Base-by-base conservation (phyloP, 805 yeast species). In the Komagataella pastoris region DNA sequence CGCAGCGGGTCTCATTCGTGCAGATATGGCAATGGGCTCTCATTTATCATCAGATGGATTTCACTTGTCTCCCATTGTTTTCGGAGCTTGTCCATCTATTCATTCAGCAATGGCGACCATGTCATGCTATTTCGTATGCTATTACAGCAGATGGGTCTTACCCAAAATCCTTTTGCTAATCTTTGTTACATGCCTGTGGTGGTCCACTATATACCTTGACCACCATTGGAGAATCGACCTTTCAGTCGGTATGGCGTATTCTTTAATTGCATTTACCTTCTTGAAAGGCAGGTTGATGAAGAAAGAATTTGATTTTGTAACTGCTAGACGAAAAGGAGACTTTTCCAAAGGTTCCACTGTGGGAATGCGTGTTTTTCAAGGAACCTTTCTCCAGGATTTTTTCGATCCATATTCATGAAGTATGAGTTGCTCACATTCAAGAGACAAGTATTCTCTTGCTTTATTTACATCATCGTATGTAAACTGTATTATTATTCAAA, bases 81-180 rank as follows among this genome's bases (percentile, higher is more conserved):
- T 83, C 68, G 88, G 85, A 24, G 97, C 97, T 1, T 71, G 77
- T 58, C 83, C 93, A 7, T 83, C 85, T 1, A 61, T 81, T 48
- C 88, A 82, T 60, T 73, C 81, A 3, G 83, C 87, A 19, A 80
- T 80, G 78, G 85, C 86, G 0, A 73, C 78, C 36, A 59, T 74
- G 48, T 71, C 71, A 53, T 74, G 76, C 54, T 66, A 74, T 52
- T 74, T 70, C 53, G 61, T 73, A n/a, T 57, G 67, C 24, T 67
- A 68, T 59, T 70, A 73, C 58, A 57, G 74, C 3, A 61, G 65
- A 21, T 69, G 71, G 69, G 55, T 59, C 6, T 44, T 56, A 1
- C 61, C 70, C 24, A 71, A 69, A 54, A 17, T 68, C 4, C 55
- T 72, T 1, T 74, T 72, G 18, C 58, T 73, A 4, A 43, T 54